Percentiles rank a stretch among this genome's conserved stretches.
phyloP scores from a whole-genome alignment of 2,329 filamentous ascomycete species.

The Epichloe sp. region DNA sequence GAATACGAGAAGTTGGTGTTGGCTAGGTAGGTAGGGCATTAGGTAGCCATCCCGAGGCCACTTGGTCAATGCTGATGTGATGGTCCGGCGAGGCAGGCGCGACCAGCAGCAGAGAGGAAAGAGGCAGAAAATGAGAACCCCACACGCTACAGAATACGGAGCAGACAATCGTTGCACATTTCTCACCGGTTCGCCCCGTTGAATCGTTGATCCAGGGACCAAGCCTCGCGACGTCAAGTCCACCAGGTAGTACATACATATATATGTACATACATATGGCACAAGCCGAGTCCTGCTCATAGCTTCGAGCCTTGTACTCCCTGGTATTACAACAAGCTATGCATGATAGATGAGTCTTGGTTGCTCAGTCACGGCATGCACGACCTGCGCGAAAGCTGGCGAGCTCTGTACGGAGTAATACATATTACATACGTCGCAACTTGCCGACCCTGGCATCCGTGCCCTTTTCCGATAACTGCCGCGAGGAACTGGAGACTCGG shows the following conservation, averaged over 20 bases:
- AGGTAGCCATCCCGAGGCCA: background rate
- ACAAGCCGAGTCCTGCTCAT: background rate
- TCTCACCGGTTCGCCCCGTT: background rate
- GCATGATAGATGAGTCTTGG: background rate
- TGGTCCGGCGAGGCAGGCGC: conserved; percentile 1
- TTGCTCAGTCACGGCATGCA: too few relatives aligned
- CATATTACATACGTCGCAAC: too few relatives aligned
- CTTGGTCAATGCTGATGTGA: background rate
- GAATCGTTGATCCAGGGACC: background rate
- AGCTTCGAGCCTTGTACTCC: background rate
- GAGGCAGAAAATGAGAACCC: background rate
- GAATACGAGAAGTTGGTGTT: conserved; percentile 4
- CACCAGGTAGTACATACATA: too few relatives aligned
- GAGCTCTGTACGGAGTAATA: too few relatives aligned
- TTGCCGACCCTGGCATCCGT: background rate
- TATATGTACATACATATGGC: too few relatives aligned
- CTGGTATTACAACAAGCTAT: background rate
- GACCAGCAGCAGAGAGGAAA: background rate
- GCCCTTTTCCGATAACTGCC: too few relatives aligned
- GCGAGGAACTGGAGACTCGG: too few relatives aligned
- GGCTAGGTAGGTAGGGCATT: background rate
- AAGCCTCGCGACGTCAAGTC: too few relatives aligned
- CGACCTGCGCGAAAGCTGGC: background rate
- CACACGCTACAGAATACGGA: background rate
- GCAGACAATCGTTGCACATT: background rate